Percentiles rank a stretch among this genome's conserved stretches.
These are phyloP conservation scores for Sungouiella thailandica DNA, from an alignment of 805 yeast genomes.

Conservation along the genomic window DNA sequence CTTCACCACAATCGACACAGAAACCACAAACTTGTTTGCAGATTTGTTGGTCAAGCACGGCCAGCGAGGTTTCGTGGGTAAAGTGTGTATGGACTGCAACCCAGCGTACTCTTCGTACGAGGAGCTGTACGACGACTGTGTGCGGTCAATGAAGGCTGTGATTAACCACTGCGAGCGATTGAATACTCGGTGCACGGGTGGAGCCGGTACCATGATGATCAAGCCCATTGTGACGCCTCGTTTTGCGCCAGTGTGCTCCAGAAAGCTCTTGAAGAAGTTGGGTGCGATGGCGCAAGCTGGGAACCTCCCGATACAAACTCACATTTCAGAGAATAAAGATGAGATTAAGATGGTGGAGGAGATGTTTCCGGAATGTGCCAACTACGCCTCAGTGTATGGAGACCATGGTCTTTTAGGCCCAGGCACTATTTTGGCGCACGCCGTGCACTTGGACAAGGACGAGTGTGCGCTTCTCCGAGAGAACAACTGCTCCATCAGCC, in stretches of 20 bases:
- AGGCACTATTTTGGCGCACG: constrained; percentile 84
- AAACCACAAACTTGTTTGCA: constrained; percentile 72
- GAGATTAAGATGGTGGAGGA: constrained; percentile 73
- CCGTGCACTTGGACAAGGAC: constrained; percentile 63
- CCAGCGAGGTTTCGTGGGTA: constrained; percentile 87
- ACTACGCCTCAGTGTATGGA: constrained; percentile 77
- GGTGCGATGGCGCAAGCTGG: constrained; percentile 50
- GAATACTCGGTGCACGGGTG: constrained; percentile 40
- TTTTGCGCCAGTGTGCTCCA: constrained; percentile 85
- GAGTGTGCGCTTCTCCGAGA: constrained; percentile 57
- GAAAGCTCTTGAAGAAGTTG: constrained; percentile 54
- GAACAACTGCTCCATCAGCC: constrained; percentile 70
- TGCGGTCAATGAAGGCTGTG: constrained; percentile 49
- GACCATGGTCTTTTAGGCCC: constrained; percentile 52
- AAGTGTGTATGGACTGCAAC: constrained; percentile 89
- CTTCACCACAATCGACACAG: constrained; percentile 77
- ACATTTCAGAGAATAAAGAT: constrained; percentile 71
- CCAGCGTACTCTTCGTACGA: constrained; percentile 61
- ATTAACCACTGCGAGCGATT: constrained; percentile 49
- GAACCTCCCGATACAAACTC: constrained; percentile 78
- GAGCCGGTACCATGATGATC: constrained; percentile 37
- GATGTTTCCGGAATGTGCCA: constrained; percentile 64
- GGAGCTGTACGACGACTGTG: constrained; percentile 53
- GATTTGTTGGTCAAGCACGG: constrained; percentile 61
- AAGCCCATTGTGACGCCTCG: constrained; percentile 86